Evolutionary conservation across 2,329 filamentous ascomycete species (phyloP).

Genomic region (Neofusicoccum sp.): DNA sequence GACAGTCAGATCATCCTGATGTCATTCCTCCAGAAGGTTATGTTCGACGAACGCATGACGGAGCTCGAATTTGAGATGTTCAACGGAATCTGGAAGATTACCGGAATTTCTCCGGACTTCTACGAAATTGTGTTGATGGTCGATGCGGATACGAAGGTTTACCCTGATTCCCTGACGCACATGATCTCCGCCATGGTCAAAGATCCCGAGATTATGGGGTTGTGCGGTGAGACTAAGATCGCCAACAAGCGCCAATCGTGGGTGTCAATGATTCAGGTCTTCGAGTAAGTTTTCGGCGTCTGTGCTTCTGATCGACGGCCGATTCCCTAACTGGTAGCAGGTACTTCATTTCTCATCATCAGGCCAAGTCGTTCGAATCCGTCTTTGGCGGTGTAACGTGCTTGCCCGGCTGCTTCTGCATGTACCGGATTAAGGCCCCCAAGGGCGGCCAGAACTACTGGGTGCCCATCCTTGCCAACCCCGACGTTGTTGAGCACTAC

Average conservation of each 20-base stretch:
- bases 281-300: slow-evolving; percentile 60
- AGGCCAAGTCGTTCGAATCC: slow-evolving; percentile 95
- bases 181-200: slow-evolving; percentile 99
- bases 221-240: slow-evolving; percentile 99
- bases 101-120: slow-evolving; percentile 95
- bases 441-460: slow-evolving; percentile 99
- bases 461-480: slow-evolving; percentile 97
- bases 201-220: slow-evolving; percentile 97
- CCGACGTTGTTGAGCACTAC: slow-evolving; percentile 98
- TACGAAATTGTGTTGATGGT: slow-evolving; percentile 99
- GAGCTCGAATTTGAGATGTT: slow-evolving; percentile 99
- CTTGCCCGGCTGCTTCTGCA: slow-evolving; percentile 97
- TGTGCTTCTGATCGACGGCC: slow-evolving; percentile 20
- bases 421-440: slow-evolving; percentile 99
- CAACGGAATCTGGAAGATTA: slow-evolving; percentile 98
- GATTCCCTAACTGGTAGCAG: slow-evolving; percentile 34
- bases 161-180: slow-evolving; percentile 95
- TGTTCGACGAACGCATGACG: slow-evolving; percentile 99
- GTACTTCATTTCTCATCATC: slow-evolving; percentile 98
- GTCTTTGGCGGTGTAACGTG: slow-evolving; percentile 99
- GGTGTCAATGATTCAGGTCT: slow-evolving; percentile 98
- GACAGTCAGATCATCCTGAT: slow-evolving; percentile 99
- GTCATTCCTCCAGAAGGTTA: slow-evolving; percentile 99
- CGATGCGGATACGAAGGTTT: slow-evolving; percentile 98
- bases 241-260: slow-evolving; percentile 94